Evolutionary conservation across 345 rosid species (phyloP), one percentile per base, ranked within the genome.

Genomic region (Aquilaria malaccensis): DNA sequence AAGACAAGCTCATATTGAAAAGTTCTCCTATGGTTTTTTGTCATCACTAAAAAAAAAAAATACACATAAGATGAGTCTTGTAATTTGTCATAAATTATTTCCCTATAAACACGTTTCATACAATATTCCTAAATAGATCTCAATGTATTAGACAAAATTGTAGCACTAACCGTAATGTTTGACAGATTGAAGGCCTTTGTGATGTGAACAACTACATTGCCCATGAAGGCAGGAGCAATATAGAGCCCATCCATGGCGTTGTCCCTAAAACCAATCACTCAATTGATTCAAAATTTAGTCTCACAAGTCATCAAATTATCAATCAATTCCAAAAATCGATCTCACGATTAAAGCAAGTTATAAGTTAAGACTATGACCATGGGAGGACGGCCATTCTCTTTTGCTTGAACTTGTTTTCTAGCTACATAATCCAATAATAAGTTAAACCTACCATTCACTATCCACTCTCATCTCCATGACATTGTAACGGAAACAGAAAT

Each of bases 1-100:
- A 83, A 76, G 33, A 83, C 80, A 33, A 83, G 88, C 67, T 83
- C 83, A 48, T 83, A 83, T 11, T 80, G 85, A 76, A 83, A 83
- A 30, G 88, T 73, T 69, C 77, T 80, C 52, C 85, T 85, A 67
- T 82, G 88, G 30, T 85, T 83, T 76, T 80, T 80, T 60, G 22
- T 22, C 85, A 83, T 50, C 85, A 83, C 85, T 85, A 83, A 33
- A 78, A 22, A 15, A 15, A 15, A 15, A 22, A 22, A 22, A 22
- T 22, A 22, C 63, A 61, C 85, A 85, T 78, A 74, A 67, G 12
- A 80, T 78, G 2, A 80, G 72, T 79, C 79, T 33, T 32, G 30
- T 3, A 32, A 31, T n/a, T 6, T 4, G 7, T 15, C 50, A 50
- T 55, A 31, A 53, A 41, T 30, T 2, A 53, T 43, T 22, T 59